phyloP scores from a whole-genome alignment of 257 asterid genomes.

The Solanum chiquidenum region DNA sequence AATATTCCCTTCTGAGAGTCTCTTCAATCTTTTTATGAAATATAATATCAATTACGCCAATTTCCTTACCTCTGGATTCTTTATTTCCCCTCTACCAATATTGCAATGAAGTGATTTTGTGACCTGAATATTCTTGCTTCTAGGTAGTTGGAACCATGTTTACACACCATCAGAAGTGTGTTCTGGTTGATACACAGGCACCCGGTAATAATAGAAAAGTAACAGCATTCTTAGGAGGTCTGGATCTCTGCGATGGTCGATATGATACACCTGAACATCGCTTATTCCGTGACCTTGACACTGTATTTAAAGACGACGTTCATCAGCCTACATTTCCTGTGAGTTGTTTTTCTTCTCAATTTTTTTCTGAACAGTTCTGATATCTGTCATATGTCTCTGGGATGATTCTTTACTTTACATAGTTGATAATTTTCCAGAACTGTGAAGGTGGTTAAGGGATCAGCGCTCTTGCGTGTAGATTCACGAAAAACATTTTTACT shows the following conservation, averaged over 20 bases:
- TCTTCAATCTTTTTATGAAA: not conserved
- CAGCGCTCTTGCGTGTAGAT: not conserved
- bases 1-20: not conserved
- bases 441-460: not conserved
- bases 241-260: slow-evolving; percentile 97
- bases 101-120: slow-evolving; percentile 10
- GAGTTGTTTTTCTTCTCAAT: slow-evolving; percentile 10
- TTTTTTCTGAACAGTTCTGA: not conserved
- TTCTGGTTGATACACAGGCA: slow-evolving; percentile 84
- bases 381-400: not conserved
- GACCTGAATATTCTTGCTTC: slow-evolving; percentile 2
- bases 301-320: slow-evolving; percentile 56
- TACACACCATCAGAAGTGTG: slow-evolving; percentile 96
- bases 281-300: slow-evolving; percentile 53
- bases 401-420: not conserved
- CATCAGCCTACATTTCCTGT: slow-evolving; percentile 91
- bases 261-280: slow-evolving; percentile 93
- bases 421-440: not conserved
- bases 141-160: slow-evolving; percentile 79
- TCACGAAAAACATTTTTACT: not conserved
- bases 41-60: not conserved
- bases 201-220: slow-evolving; percentile 66
- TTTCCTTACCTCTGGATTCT: not conserved
- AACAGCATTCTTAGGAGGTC: slow-evolving; percentile 84
- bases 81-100: slow-evolving; percentile 6